Percentiles rank a stretch among this genome's conserved stretches.
phyloP scores from a whole-genome alignment of 2,329 filamentous ascomycete species.

The Alternaria arborescens region DNA sequence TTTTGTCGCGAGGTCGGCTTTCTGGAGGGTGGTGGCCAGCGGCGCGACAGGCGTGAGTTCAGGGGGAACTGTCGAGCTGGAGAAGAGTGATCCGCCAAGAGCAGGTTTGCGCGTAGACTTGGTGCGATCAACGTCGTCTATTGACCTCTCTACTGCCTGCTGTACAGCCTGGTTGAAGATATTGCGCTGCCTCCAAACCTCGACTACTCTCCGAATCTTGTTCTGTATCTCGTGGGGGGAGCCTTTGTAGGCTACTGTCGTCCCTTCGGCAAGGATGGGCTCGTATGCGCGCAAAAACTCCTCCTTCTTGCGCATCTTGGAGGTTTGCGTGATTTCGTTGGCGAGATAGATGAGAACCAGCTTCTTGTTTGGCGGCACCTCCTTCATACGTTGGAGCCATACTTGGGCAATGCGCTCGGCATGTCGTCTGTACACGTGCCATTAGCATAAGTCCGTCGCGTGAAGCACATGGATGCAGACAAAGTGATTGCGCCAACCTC shows the following conservation, averaged over 20 bases:
- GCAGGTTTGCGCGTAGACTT: conserved; percentile 64
- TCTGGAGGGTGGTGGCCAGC: conserved; percentile 76
- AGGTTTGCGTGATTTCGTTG: conserved; percentile 97
- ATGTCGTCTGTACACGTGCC: conserved; percentile 72
- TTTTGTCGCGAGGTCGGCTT: conserved; percentile 73
- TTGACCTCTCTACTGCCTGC: conserved; percentile 77
- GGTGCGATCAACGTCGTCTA: conserved; percentile 71
- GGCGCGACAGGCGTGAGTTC: conserved; percentile 81
- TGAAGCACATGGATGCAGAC: conserved; percentile 1
- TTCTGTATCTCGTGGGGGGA: conserved; percentile 82
- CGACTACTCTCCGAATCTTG: conserved; percentile 87
- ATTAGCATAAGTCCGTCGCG: conserved; percentile 26
- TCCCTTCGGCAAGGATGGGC: conserved; percentile 90
- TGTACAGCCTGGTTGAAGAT: conserved; percentile 87
- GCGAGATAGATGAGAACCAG: conserved; percentile 93
- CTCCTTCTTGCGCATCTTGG: conserved; percentile 88
- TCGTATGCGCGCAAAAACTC: conserved; percentile 94
- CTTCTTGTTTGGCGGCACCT: conserved; percentile 84
- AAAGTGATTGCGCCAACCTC: conserved; percentile 11
- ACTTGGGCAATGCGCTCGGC: conserved; percentile 90
- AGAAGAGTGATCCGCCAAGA: conserved; percentile 76
- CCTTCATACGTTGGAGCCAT: conserved; percentile 89
- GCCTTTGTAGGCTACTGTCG: conserved; percentile 87
- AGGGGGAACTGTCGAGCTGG: conserved; percentile 69
- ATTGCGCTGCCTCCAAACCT: conserved; percentile 87